Base-by-base conservation (phyloP, 768 basidiomycete species). In the Hortiboletus campestris region DNA sequence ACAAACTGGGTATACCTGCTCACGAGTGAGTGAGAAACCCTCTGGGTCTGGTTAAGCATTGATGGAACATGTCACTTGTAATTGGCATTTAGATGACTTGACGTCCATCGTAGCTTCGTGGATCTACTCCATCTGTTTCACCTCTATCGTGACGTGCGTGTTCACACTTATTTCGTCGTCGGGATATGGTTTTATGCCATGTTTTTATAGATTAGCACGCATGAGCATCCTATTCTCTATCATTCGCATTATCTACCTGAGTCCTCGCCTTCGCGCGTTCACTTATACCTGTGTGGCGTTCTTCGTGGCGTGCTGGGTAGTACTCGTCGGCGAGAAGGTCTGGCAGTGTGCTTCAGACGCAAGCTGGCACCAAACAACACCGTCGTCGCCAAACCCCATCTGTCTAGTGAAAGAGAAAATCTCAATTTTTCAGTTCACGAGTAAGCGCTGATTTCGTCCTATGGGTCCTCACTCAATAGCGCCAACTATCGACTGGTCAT, bases 161-260 rank as follows among this genome's bases (percentile, higher is more conserved):
- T 48, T 44, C 17, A 8, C 42, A 25, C 35, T 49, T 31, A 2
- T 28, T n/a, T 16, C 16, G 43, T 12, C 32, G 29, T 34, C 25
- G 25, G 25, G 25, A 13, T 12, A 29, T 20, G 14, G 22, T 4
- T 19, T 51, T n/a, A 43, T 38, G 9, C 14, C 32, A 8, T 12
- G 20, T n/a, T 34, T 29, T n/a, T 51, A 8, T 25, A 61, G 59
- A 47, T 17, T 41, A 5, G 53, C 49, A n/a, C 55, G 49, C 29
- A 40, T 54, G 46, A 63, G 57, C 41, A 19, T 51, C 17, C 22
- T 63, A 31, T 56, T 53, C n/a, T 63, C 57, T 14, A 54, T 63
- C 22, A 51, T 49, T 28, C 49, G 56, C 5, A 47, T 63, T 10
- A 28, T 55, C 14, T 25, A 48, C n/a, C 17, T 20, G 16, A 25